These are phyloP conservation scores for Neofusicoccum cordaticola DNA, from an alignment of 2,329 filamentous ascomycete species.

Conservation along the genomic window DNA sequence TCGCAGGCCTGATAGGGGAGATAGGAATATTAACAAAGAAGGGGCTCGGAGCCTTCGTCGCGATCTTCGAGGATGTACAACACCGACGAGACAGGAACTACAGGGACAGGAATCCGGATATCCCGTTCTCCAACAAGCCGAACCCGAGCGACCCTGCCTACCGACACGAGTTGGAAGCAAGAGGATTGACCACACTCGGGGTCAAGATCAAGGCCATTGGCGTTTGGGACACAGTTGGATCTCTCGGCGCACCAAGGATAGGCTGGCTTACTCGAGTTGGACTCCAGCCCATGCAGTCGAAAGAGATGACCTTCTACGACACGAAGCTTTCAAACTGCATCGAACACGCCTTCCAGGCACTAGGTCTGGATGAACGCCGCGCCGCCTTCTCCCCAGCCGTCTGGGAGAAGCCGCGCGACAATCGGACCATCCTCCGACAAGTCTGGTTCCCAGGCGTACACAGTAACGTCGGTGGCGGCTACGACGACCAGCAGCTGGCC, in stretches of 20 bases:
- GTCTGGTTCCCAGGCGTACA: constrained; percentile 50
- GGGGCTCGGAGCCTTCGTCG: constrained; percentile 20
- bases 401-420: constrained; percentile 47
- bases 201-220: constrained; percentile 51
- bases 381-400: constrained; percentile 56
- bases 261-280: constrained; percentile 37
- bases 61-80: constrained; percentile 22
- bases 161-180: constrained; percentile 33
- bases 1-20: constrained; percentile 24
- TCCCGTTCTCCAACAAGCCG: constrained; percentile 19
- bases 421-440: constrained; percentile 38
- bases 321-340: constrained; percentile 46
- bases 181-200: constrained; percentile 34
- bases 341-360: constrained; percentile 58
- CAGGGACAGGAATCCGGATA: constrained; percentile 19
- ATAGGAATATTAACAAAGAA: constrained; percentile 24
- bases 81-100: constrained; percentile 38
- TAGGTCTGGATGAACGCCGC: constrained; percentile 59
- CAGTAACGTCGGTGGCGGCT: constrained; percentile 49
- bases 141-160: constrained; percentile 29
- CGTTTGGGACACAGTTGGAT: constrained; percentile 54
- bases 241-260: constrained; percentile 46
- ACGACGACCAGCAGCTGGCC: constrained; percentile 48
- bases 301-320: constrained; percentile 47
- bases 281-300: constrained; percentile 34